Base-by-base conservation (phyloP, 805 yeast species). In the Wickerhamomyces chaumierensis region DNA sequence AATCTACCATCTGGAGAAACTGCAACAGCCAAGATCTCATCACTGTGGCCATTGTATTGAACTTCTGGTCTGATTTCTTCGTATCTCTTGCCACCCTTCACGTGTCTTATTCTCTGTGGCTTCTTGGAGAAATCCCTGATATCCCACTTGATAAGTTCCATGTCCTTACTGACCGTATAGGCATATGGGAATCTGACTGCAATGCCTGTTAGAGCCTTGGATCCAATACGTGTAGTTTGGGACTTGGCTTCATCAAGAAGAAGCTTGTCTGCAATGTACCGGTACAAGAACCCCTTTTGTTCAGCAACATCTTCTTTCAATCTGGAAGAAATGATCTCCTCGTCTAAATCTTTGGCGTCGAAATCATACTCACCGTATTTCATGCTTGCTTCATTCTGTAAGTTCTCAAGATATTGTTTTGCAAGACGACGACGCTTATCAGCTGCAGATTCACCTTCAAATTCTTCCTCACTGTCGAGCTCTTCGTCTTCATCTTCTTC, bases 351-450 rank as follows among this genome's bases (percentile, higher is more conserved):
- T 48, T 78, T 75, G 9, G 98, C 97, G 63, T 87, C 95, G 51
- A 85, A 88, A 37, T 71, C 67, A 33, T 60, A 60, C 2, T 57
- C 62, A 19, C 63, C 70, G 14, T 25, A 25, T 25, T 25, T 8
- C 29, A 25, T 25, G 16, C 61, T 65, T 16, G 68, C 70, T 44
- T 81, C 85, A 3, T 65, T 61, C 55, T 82, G 76, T 52, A 92
- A 62, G 52, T 81, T 82, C 35, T 81, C 87, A 45, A 92, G 65
- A 58, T 92, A 92, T 59, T 88, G 92, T 59, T 87, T 87, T 15
- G 97, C 97, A 42, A 92, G 68, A 53, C 97, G 69, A 61, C 98
- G 75, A 60, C 98, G 75, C 60, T 85, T 87, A 53, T 92, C 98
- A 0, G 95, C 94, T 8, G 88, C 94, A 36, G 75, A 74, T 59